phyloP scores from a whole-genome alignment of 176 grass and related monocot genomes.

The Aegilops bicornis region DNA sequence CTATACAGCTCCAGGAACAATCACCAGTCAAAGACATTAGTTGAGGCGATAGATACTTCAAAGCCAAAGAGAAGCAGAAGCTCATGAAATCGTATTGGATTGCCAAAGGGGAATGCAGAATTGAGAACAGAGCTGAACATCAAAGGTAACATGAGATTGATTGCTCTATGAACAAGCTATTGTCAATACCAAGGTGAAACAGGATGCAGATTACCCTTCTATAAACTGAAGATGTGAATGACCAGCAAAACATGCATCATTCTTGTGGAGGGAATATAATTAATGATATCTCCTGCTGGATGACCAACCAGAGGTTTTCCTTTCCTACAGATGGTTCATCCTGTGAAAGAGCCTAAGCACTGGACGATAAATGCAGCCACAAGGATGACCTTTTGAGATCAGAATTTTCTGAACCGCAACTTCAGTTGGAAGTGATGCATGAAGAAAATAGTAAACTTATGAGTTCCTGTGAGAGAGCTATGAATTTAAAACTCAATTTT shows the following conservation, averaged over 20 bases:
- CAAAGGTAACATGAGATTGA: constrained; percentile 55
- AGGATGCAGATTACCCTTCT: neutral
- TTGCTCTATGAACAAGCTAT: constrained; percentile 59
- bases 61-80: constrained; percentile 89
- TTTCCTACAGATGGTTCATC: constrained; percentile 16
- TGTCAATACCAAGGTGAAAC: constrained; percentile 19
- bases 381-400: no score
- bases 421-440: no score
- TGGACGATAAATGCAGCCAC: constrained; percentile 7
- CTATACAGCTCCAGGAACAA: constrained; percentile 23
- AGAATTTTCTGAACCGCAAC: no score
- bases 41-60: constrained; percentile 75
- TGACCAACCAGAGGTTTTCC: neutral
- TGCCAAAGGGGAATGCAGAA: constrained; percentile 84
- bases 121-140: constrained; percentile 49
- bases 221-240: constrained; percentile 7
- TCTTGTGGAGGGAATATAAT: neutral
- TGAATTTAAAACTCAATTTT: no score
- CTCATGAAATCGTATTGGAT: constrained; percentile 87
- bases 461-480: no score
- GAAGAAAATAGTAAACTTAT: no score
- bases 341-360: neutral
- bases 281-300: neutral
- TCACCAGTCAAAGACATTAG: constrained; percentile 60
- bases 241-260: constrained; percentile 28